These are phyloP conservation scores for Boletus bicolor DNA, from an alignment of 768 basidiomycete genomes.

Conservation along the genomic window DNA sequence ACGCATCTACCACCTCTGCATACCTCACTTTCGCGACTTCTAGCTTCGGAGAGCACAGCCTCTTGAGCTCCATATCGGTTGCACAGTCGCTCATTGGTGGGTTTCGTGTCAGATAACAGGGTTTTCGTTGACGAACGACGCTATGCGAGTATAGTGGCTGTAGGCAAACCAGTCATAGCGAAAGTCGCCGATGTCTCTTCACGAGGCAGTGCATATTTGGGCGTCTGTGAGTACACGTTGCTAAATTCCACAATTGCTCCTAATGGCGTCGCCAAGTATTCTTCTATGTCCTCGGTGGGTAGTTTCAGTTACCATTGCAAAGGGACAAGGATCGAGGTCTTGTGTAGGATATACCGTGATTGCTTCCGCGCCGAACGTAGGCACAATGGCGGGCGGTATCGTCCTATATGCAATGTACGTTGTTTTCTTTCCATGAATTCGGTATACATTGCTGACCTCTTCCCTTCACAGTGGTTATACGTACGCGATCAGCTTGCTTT, in stretches of 20 bases:
- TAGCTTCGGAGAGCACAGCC: slow-evolving; percentile 49
- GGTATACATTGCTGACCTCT: slow-evolving; percentile 21
- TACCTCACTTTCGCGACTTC: slow-evolving; percentile 61
- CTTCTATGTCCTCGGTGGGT: slow-evolving; percentile 57
- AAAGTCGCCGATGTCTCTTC: slow-evolving; percentile 72
- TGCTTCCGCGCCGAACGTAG: slow-evolving; percentile 45
- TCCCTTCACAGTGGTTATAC: slow-evolving; percentile 52
- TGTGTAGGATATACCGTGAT: slow-evolving; percentile 49
- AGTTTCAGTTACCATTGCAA: background rate
- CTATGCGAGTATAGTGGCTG: slow-evolving; percentile 33
- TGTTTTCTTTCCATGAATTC: background rate
- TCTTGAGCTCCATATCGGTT: slow-evolving; percentile 53
- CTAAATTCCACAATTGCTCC: background rate
- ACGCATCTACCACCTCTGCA: slow-evolving; percentile 63
- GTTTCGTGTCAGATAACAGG: slow-evolving; percentile 14
- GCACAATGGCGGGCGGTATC: slow-evolving; percentile 51
- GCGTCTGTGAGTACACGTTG: slow-evolving; percentile 47
- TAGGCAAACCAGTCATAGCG: slow-evolving; percentile 67
- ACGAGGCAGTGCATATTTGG: slow-evolving; percentile 58
- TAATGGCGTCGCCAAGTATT: slow-evolving; percentile 34
- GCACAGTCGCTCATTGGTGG: slow-evolving; percentile 54
- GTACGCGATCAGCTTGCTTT: slow-evolving; percentile 30
- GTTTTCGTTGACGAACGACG: slow-evolving; percentile 9
- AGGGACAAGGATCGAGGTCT: background rate
- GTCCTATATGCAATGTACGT: slow-evolving; percentile 55